These are phyloP conservation scores for Lachancea kluyveri DNA, from an alignment of 805 yeast genomes.

Conservation along the genomic window DNA sequence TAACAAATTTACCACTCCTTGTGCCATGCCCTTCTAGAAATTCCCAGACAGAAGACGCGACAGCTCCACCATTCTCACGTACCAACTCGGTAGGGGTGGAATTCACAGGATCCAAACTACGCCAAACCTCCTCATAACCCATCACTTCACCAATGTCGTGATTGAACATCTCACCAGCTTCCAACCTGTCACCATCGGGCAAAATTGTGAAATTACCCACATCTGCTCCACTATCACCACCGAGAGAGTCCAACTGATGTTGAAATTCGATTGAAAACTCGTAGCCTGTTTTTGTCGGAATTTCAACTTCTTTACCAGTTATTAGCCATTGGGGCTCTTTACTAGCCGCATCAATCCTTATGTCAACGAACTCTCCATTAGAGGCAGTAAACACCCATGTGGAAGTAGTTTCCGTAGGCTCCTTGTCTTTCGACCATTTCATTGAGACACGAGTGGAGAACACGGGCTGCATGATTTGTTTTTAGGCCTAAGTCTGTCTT, in stretches of 20 bases:
- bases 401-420: slow-evolving; percentile 38
- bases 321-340: slow-evolving; percentile 17
- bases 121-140: slow-evolving; percentile 50
- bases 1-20: slow-evolving; percentile 39
- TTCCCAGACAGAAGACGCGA: slow-evolving; percentile 15
- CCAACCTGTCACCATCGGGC: slow-evolving; percentile 39
- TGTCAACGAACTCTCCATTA: slow-evolving; percentile 42
- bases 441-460: slow-evolving; percentile 44
- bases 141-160: slow-evolving; percentile 37
- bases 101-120: slow-evolving; percentile 38
- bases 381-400: slow-evolving; percentile 47
- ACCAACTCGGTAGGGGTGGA: slow-evolving; percentile 27
- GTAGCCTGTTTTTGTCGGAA: slow-evolving; percentile 15
- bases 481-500: too few species aligned
- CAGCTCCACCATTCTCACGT: background rate
- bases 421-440: slow-evolving; percentile 41
- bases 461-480: slow-evolving; percentile 5
- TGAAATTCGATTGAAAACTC: slow-evolving; percentile 7
- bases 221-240: slow-evolving; percentile 29
- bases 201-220: slow-evolving; percentile 40
- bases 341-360: slow-evolving; percentile 19
- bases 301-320: slow-evolving; percentile 27
- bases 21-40: slow-evolving; percentile 9
- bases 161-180: slow-evolving; percentile 46
- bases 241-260: slow-evolving; percentile 5